Percentiles rank a stretch among this genome's conserved stretches.
These are phyloP conservation scores for Pogostemon cablin DNA, from an alignment of 257 asterid species.

Conservation along the genomic window DNA sequence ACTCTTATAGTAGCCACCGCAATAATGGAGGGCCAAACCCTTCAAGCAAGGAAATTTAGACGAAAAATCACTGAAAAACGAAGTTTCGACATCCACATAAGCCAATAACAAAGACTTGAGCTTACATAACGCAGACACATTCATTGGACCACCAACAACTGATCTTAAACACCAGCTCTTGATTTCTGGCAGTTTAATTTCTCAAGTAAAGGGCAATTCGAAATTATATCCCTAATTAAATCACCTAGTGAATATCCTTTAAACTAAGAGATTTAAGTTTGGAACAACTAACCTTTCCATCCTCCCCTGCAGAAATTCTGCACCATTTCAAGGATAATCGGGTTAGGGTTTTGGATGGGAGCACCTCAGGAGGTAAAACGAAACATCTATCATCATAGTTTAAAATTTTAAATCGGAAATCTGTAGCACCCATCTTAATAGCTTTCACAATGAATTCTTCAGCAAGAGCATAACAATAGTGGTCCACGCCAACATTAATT, in stretches of 20 bases:
- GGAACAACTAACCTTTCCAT: slow-evolving; percentile 2
- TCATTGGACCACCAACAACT: not conserved
- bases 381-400: not conserved
- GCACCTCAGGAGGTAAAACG: not conserved
- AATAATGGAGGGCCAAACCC: not conserved
- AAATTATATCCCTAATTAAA: not conserved
- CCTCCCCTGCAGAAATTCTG: not conserved
- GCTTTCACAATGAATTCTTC: slow-evolving; percentile 11
- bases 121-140: not conserved
- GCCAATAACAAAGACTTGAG: not conserved
- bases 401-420: not conserved
- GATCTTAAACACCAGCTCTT: not conserved
- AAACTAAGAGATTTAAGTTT: not conserved
- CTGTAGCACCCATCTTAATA: slow-evolving; percentile 9
- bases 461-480: not conserved
- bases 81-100: not conserved
- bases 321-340: not conserved
- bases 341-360: not conserved
- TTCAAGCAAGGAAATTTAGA: not conserved
- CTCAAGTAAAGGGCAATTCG: no score
- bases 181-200: no score
- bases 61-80: not conserved
- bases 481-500: no score
- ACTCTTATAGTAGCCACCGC: not conserved
- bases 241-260: not conserved